Evolutionary conservation across 345 rosid species (phyloP).

Genomic region (Stellera chamaejasme): DNA sequence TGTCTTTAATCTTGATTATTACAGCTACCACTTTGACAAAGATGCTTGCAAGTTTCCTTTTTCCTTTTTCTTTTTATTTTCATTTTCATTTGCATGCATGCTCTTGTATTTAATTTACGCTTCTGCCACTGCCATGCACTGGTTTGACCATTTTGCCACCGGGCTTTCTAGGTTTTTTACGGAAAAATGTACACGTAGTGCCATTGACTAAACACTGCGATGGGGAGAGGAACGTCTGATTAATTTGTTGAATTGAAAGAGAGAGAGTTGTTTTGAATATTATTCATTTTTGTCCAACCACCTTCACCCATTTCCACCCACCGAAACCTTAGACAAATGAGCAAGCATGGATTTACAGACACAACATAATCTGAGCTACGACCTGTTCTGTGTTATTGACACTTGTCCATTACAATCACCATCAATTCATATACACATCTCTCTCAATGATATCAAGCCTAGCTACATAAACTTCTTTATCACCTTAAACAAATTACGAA

Average conservation of each 20-base stretch:
- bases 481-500: not conserved
- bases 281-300: slow-evolving; percentile 49
- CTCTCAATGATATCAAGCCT: not conserved
- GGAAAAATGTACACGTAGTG: slow-evolving; percentile 2
- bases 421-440: slow-evolving; percentile 1
- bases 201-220: slow-evolving; percentile 6
- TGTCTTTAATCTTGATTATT: slow-evolving; percentile 36
- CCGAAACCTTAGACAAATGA: slow-evolving; percentile 40
- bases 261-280: slow-evolving; percentile 2
- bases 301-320: slow-evolving; percentile 96
- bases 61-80: slow-evolving; percentile 9
- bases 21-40: slow-evolving; percentile 92
- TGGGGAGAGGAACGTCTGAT: slow-evolving; percentile 8
- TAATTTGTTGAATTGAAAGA: slow-evolving; percentile 23
- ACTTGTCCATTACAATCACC: slow-evolving; percentile 9
- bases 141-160: slow-evolving; percentile 7
- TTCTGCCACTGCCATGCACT: not conserved
- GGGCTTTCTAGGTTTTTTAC: slow-evolving; percentile 8
- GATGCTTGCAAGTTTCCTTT: slow-evolving; percentile 22
- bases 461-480: not conserved
- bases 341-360: slow-evolving; percentile 20
- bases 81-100: slow-evolving; percentile 8
- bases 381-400: slow-evolving; percentile 14
- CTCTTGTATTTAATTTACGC: not conserved
- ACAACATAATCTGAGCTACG: not conserved